Evolutionary conservation across 2,329 filamentous ascomycete species (phyloP).

Genomic region (Didymella sp.): DNA sequence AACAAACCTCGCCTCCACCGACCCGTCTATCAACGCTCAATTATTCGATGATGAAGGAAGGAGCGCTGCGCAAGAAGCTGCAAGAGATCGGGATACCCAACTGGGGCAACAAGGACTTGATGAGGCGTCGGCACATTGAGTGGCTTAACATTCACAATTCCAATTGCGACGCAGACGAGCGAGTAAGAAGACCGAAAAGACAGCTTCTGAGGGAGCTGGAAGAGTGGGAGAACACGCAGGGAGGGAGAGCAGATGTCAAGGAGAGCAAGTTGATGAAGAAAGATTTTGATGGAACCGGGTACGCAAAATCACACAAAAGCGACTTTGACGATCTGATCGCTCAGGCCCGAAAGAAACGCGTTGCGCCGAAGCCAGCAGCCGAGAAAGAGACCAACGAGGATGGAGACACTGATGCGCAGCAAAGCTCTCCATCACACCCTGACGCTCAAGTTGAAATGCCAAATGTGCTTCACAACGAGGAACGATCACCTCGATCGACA

Average conservation of each 20-base stretch:
- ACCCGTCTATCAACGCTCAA: slow-evolving; percentile 73
- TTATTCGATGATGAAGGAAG: slow-evolving; percentile 86
- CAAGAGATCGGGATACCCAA: slow-evolving; percentile 78
- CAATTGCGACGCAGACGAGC: slow-evolving; percentile 84
- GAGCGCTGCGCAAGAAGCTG: slow-evolving; percentile 79
- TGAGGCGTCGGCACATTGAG: slow-evolving; percentile 85
- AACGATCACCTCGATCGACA: not conserved
- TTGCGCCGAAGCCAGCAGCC: slow-evolving; percentile 37
- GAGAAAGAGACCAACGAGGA: slow-evolving; percentile 15
- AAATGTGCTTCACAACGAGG: not conserved
- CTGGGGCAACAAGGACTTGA: slow-evolving; percentile 69
- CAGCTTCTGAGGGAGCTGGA: slow-evolving; percentile 82
- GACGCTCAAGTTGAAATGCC: not conserved
- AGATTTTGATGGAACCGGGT: slow-evolving; percentile 82
- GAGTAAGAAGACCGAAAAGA: slow-evolving; percentile 65
- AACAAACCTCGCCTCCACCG: slow-evolving; percentile 51
- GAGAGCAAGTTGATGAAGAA: slow-evolving; percentile 73
- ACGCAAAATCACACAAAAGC: slow-evolving; percentile 73
- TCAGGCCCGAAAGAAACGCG: slow-evolving; percentile 68
- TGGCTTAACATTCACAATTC: slow-evolving; percentile 98
- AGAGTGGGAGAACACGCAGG: slow-evolving; percentile 84
- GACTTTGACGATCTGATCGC: slow-evolving; percentile 84
- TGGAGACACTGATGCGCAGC: not conserved
- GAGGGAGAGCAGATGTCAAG: slow-evolving; percentile 58
- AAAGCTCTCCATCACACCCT: not conserved